Percentiles rank a stretch among this genome's conserved stretches.
Evolutionary conservation across 2,329 filamentous ascomycete species (phyloP).

Genomic region (Stagonosporopsis chrysanthemi): DNA sequence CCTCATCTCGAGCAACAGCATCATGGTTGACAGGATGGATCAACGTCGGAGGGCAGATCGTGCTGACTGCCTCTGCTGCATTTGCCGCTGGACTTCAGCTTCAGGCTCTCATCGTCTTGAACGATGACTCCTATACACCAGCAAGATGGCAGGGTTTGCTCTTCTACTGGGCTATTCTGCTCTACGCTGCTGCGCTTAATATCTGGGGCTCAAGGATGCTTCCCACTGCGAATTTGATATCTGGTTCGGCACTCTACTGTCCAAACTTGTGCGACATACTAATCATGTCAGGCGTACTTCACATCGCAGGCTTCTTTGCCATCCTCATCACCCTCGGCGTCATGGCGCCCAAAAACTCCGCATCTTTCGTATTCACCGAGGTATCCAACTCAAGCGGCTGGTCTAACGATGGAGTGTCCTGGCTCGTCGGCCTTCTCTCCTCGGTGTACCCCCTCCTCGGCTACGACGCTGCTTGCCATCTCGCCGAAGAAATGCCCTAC

Average conservation of each 20-base stretch:
- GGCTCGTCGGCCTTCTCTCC: slow-evolving; percentile 36
- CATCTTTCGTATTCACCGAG: slow-evolving; percentile 31
- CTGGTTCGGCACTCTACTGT: slow-evolving; percentile 16
- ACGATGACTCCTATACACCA: slow-evolving; percentile 52
- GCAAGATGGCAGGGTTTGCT: slow-evolving; percentile 57
- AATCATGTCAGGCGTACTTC: slow-evolving; percentile 26
- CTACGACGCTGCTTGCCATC: slow-evolving; percentile 55
- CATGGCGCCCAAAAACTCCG: slow-evolving; percentile 29
- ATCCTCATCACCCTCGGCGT: slow-evolving; percentile 30
- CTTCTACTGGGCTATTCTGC: slow-evolving; percentile 56
- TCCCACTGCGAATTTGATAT: slow-evolving; percentile 49
- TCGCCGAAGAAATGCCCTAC: slow-evolving; percentile 44
- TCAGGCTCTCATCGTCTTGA: slow-evolving; percentile 55
- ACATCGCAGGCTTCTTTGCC: slow-evolving; percentile 27
- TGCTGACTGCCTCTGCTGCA: slow-evolving; percentile 58
- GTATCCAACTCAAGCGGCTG: slow-evolving; percentile 32
- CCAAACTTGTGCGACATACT: neutral
- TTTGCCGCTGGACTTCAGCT: slow-evolving; percentile 57
- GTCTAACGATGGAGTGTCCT: slow-evolving; percentile 30
- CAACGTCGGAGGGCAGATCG: slow-evolving; percentile 56
- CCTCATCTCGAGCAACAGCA: slow-evolving; percentile 44
- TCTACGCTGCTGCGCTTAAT: slow-evolving; percentile 52
- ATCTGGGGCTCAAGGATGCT: slow-evolving; percentile 53
- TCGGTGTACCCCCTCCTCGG: slow-evolving; percentile 34
- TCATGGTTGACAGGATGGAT: slow-evolving; percentile 55